Evolutionary conservation across 352 stramenopile species (phyloP).

Genomic region (Phytophthora palmivora): DNA sequence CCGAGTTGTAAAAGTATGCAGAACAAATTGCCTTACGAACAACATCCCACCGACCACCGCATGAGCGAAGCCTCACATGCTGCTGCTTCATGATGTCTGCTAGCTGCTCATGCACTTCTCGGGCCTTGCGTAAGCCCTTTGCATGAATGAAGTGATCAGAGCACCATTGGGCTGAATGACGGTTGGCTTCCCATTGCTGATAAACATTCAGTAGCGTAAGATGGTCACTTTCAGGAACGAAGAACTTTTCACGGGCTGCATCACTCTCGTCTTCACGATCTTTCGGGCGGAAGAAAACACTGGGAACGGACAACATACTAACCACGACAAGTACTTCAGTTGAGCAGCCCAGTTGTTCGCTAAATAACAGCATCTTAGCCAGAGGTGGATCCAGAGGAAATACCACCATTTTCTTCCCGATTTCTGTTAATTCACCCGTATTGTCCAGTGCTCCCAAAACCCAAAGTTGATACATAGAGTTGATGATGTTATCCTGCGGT

Average conservation of each 20-base stretch:
- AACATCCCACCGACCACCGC: conserved; percentile 95
- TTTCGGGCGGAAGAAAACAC: conserved; percentile 97
- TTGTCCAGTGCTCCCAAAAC: conserved; percentile 98
- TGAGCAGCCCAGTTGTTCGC: conserved; percentile 93
- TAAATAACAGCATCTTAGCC: conserved; percentile 97
- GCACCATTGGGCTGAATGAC: conserved; percentile 96
- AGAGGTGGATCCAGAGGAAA: conserved; percentile 98
- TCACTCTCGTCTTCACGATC: conserved; percentile 98
- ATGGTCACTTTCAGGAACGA: conserved; percentile 98
- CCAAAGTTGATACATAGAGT: conserved; percentile 99
- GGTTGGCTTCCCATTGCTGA: conserved; percentile 94
- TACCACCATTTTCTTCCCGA: conserved; percentile 98
- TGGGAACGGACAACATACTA: conserved; percentile 97
- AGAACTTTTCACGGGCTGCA: conserved; percentile 98
- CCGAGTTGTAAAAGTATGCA: conserved; percentile 99
- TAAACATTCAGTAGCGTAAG: conserved; percentile 98
- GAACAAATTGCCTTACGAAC: conserved; percentile 99
- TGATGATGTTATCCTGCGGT: conserved; percentile 96
- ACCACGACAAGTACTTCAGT: conserved; percentile 97
- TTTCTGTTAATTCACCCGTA: conserved; percentile 95
- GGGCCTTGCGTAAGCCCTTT: conserved; percentile 93
- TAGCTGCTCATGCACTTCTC: conserved; percentile 95
- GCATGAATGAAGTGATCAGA: conserved; percentile 97
- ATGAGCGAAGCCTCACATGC: conserved; percentile 90
- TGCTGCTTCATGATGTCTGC: conserved; percentile 99